phyloP scores from a whole-genome alignment of 2,329 filamentous ascomycete species.

The Bipolaris gigantea region DNA sequence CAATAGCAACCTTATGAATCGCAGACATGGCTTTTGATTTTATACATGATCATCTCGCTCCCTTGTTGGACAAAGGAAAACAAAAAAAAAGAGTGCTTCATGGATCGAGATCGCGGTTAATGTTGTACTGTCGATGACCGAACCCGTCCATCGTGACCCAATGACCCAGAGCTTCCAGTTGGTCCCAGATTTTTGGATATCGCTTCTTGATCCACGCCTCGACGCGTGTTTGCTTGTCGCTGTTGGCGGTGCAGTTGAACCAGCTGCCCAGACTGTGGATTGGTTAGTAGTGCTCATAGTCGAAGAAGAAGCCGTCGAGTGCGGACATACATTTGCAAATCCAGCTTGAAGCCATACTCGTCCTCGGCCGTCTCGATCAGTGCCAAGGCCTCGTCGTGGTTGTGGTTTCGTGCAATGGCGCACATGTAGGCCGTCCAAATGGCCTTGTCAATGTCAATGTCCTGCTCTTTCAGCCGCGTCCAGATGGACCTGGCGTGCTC shows the following conservation, averaged over 20 bases:
- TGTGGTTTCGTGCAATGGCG: slow-evolving; percentile 72
- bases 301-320: too few species aligned
- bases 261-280: slow-evolving; percentile 67
- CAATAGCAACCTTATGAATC: not conserved
- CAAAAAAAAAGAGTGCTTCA: too few species aligned
- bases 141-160: slow-evolving; percentile 42
- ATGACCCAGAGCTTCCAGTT: slow-evolving; percentile 60
- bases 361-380: slow-evolving; percentile 68
- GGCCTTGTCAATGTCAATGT: slow-evolving; percentile 72
- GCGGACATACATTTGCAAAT: slow-evolving; percentile 67
- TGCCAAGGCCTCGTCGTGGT: slow-evolving; percentile 67
- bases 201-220: slow-evolving; percentile 71
- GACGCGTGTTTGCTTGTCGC: slow-evolving; percentile 67
- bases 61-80: too few species aligned
- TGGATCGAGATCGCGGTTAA: slow-evolving; percentile 40
- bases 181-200: slow-evolving; percentile 70
- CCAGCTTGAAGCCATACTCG: slow-evolving; percentile 68
- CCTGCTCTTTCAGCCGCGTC: slow-evolving; percentile 70
- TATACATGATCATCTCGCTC: not conserved
- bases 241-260: slow-evolving; percentile 72
- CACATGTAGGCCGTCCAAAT: slow-evolving; percentile 79
- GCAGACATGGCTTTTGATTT: not conserved
- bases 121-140: slow-evolving; percentile 41
- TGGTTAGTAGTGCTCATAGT: slow-evolving; percentile 14
- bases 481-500: slow-evolving; percentile 62